Evolutionary conservation across 768 basidiomycete species (phyloP), one percentile per base, ranked within the genome.

Genomic region (Tubosaeta brunneosetosa): DNA sequence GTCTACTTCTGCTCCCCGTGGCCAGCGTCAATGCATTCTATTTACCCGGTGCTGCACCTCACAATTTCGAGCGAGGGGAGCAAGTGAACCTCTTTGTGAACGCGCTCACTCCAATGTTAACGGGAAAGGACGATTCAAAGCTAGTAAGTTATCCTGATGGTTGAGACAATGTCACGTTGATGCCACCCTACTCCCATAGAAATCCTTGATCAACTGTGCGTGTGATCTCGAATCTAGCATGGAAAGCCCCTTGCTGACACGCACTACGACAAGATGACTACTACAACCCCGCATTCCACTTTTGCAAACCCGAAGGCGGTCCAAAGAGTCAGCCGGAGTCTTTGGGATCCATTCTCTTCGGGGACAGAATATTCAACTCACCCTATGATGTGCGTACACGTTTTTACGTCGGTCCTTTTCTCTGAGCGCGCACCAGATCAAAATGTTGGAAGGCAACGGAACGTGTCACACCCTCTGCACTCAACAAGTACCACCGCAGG

Each of bases 301-400:
- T 97, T 69, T 98, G 95, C 64, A 64, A 81, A 52, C 95, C 95
- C 25, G 71, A 77, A 38, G 85, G 74, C 17, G 94, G 91, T 10
- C 78, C 84, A 19, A 69, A 81, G 64, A 81, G 81, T 60, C 84
- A 85, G 64, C 87, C 91, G 3, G 94, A 94, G 68, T 87, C 85
- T 1, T 73, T 97, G 26, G 95, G 95, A 6, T 91, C 91, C 16
- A 94, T 97, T 61, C 74, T 98, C n/a, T 97, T 97, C 59, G 95
- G 95, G 14, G 95, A 97, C 74, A 79, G 95, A 57, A 92, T 98
- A 60, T 91, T 93, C 69, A 84, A 86, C 63, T 91, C 91, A 3
- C 89, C 86, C 2, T 97, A 92, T 64, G 81, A 94, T 58, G 89
- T 92, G 55, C 50, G 85, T 73, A 41, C 19, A 32, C 49, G 22